Base-by-base conservation (phyloP, 495 filamentous ascomycete genomes). In the Cercophora newfieldiana region DNA sequence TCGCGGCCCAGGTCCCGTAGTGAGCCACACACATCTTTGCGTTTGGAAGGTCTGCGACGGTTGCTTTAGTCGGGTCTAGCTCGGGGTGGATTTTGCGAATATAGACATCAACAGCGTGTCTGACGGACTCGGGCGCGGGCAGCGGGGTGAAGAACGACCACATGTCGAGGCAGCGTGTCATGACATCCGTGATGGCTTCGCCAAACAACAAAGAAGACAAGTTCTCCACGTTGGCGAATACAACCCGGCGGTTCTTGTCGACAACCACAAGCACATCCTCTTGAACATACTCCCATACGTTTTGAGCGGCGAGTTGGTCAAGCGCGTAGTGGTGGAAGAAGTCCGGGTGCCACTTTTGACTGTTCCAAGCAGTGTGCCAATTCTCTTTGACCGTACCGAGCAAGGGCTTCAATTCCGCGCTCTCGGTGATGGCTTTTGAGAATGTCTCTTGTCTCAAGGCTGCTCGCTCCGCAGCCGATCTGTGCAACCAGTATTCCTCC, bases 171-270 rank as follows among this genome's bases (percentile, higher is more conserved):
- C n/a, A 26, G 7, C 56, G 16, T 18, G 28, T 28, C 16, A 59
- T 8, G 7, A 59, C 26, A n/a, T 59, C 26, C 19, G 30, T 44
- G n/a, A 24, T 29, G 8, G 28, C 26, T 0, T 59, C 26, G 1
- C 56, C 56, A 7, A 59, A 44, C 8, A 44, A 29, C 18, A 59
- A 21, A 26, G 28, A 29, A n/a, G 26, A 22, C 30, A 59, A 19
- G 7, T 44, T 59, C 56, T 59, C 56, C 21, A 59, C 21, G 56
- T 44, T 59, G 14, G 56, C 56, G 21, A 59, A 44, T 5, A 59
- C 56, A 7, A 59, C 56, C 18, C 30, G 30, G 1, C 22, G 18
- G 8, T 59, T 7, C 30, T 59, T 44, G 56, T 59, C 56, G 8
- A 31, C 21, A 12, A 59, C 56, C 16, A 59, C 30, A 29, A 59